Percentiles rank a stretch among this genome's conserved stretches.
phyloP scores from a whole-genome alignment of 2,329 filamentous ascomycete genomes.

The Xylariales sp. region DNA sequence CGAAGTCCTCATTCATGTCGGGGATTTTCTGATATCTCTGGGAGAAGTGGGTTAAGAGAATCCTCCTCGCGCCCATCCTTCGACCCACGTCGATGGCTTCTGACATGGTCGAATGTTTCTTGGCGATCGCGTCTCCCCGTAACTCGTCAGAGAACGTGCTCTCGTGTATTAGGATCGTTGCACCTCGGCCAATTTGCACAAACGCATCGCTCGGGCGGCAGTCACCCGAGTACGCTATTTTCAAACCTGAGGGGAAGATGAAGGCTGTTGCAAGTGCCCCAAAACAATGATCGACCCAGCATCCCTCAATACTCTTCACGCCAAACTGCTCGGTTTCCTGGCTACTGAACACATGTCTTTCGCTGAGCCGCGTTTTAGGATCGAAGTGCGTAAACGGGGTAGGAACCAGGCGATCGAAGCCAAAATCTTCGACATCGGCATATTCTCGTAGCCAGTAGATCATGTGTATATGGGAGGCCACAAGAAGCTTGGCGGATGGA shows the following conservation, averaged over 20 bases:
- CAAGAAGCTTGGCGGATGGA: constrained; percentile 61
- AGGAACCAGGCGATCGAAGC: constrained; percentile 64
- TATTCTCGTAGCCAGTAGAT: constrained; percentile 83
- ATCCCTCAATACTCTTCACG: constrained; percentile 74
- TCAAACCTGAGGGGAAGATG: constrained; percentile 82
- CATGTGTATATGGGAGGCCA: constrained; percentile 80
- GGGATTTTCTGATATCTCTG: constrained; percentile 89
- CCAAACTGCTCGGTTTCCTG: constrained; percentile 65
- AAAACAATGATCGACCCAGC: constrained; percentile 81
- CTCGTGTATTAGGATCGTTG: constrained; percentile 92
- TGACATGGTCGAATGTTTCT: constrained; percentile 89
- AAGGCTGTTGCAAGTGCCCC: constrained; percentile 81
- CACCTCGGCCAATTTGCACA: constrained; percentile 74
- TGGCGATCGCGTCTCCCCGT: constrained; percentile 78
- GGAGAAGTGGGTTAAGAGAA: constrained; percentile 93
- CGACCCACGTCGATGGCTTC: constrained; percentile 85
- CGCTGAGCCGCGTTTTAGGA: constrained; percentile 19
- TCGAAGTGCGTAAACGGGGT: constrained; percentile 24
- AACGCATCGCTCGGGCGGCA: constrained; percentile 83
- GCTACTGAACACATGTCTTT: constrained; percentile 50
- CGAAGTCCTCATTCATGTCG: constrained; percentile 56
- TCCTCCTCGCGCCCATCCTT: constrained; percentile 81
- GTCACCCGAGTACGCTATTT: constrained; percentile 93
- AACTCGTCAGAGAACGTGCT: constrained; percentile 95
- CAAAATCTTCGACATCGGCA: constrained; percentile 79